Percentiles rank a stretch among this genome's conserved stretches.
phyloP scores from a whole-genome alignment of 2,329 filamentous ascomycete genomes.

The Sordariomycetes sp. region DNA sequence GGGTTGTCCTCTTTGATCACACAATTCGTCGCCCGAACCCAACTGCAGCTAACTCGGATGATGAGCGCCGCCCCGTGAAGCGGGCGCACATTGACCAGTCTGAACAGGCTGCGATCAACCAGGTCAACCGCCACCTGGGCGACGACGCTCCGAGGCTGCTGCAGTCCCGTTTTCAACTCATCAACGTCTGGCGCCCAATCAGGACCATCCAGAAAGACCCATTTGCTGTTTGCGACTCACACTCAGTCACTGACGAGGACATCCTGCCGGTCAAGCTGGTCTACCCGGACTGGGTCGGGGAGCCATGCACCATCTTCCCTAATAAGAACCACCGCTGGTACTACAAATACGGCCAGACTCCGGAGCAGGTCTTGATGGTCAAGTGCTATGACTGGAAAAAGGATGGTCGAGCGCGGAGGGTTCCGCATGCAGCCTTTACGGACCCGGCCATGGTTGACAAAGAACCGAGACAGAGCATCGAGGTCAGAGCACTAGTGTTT shows the following conservation, averaged over 20 bases:
- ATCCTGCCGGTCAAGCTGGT: conserved; percentile 38
- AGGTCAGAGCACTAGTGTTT: conserved; percentile 45
- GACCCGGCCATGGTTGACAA: conserved; percentile 27
- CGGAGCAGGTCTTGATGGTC: conserved; percentile 46
- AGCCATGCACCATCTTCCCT: conserved; percentile 36
- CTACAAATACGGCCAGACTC: conserved; percentile 40
- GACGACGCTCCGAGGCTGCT: conserved; percentile 32
- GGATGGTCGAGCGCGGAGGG: conserved; percentile 40
- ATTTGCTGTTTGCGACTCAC: conserved; percentile 41
- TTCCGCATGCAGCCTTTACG: conserved; percentile 47
- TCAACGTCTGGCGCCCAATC: conserved; percentile 45
- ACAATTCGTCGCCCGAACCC: conserved; percentile 34
- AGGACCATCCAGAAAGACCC: conserved; percentile 43
- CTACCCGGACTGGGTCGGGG: conserved; percentile 39
- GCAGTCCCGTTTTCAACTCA: conserved; percentile 37
- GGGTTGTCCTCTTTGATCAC: conserved; percentile 54
- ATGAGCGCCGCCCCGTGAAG: conserved; percentile 24
- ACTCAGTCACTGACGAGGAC: conserved; percentile 38
- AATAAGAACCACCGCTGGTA: conserved; percentile 38
- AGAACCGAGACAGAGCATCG: conserved; percentile 50
- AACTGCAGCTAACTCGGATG: conserved; percentile 32
- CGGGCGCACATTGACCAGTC: conserved; percentile 50
- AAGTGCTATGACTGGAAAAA: conserved; percentile 53
- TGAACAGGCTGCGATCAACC: conserved; percentile 31
- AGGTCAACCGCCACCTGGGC: conserved; percentile 29